Percentiles rank a stretch among this genome's conserved stretches.
Evolutionary conservation across 192 early-diverging fungal species (phyloP).

Genomic region (Coemansia sp.): DNA sequence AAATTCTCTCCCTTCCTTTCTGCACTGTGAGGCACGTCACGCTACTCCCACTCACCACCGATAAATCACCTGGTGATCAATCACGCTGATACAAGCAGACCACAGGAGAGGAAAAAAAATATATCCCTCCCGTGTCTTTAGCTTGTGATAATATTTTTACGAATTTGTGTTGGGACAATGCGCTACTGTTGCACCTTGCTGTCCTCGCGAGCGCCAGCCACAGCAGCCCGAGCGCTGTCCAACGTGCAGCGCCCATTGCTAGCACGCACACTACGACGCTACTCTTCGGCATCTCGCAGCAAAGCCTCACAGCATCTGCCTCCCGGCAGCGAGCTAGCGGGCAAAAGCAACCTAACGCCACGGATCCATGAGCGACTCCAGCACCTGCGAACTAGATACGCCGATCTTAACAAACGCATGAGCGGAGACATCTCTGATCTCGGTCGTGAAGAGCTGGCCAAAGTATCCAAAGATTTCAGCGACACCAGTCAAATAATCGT

Average conservation of each 20-base stretch:
- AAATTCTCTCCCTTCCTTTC: not conserved
- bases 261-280: not conserved
- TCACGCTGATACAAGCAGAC: not conserved
- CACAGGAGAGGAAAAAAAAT: not conserved
- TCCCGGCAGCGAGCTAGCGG: constrained; percentile 33
- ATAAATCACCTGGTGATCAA: no score
- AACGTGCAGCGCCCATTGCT: not conserved
- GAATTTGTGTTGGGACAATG: not conserved
- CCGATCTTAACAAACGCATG: constrained; percentile 21
- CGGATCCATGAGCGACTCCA: constrained; percentile 38
- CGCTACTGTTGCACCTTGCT: not conserved
- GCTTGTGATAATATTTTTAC: not conserved
- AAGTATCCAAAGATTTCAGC: constrained; percentile 49
- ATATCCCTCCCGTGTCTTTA: not conserved
- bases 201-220: not conserved
- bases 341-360: constrained; percentile 45
- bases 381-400: constrained; percentile 20
- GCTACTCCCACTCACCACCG: not conserved
- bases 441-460: constrained; percentile 41
- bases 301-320: constrained; percentile 9
- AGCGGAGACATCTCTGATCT: constrained; percentile 35
- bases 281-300: not conserved
- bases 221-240: not conserved
- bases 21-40: not conserved
- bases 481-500: constrained; percentile 22